Conservation (phyloP, 805 yeast genomes). For the Yamadazyma takamatsuzukensis region DNA sequence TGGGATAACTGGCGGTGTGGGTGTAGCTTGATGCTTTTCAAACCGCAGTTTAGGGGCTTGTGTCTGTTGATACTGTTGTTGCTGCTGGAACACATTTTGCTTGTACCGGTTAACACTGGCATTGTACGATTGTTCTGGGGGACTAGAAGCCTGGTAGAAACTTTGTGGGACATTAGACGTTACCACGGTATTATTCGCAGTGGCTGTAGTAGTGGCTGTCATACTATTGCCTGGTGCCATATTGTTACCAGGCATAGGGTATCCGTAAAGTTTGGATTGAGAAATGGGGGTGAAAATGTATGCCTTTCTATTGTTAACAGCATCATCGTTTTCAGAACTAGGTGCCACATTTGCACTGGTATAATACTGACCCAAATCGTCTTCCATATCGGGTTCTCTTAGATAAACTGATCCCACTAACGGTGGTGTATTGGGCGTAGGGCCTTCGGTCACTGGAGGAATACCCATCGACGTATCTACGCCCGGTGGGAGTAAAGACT, state of each 20-base stretch:
- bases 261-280: slow-evolving; percentile 28
- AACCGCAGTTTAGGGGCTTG: slow-evolving; percentile 3
- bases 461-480: slow-evolving; percentile 70
- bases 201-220: slow-evolving; percentile 1
- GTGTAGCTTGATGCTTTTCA: slow-evolving; percentile 1
- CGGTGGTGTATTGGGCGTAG: slow-evolving; percentile 85
- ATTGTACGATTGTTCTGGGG: slow-evolving; percentile 1
- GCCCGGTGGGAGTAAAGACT: slow-evolving; percentile 68
- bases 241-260: not conserved
- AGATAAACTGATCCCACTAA: slow-evolving; percentile 85
- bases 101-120: slow-evolving; percentile 6
- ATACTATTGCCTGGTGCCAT: not conserved
- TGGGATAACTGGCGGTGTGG: slow-evolving; percentile 4
- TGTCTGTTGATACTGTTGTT: slow-evolving; percentile 3
- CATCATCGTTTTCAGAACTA: slow-evolving; percentile 38
- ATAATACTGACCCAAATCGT: slow-evolving; percentile 74
- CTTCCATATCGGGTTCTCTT: slow-evolving; percentile 69
- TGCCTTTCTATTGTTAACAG: slow-evolving; percentile 32
- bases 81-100: slow-evolving; percentile 2
- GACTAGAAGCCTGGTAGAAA: not conserved
- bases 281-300: slow-evolving; percentile 43
- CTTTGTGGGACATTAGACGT: slow-evolving; percentile 2
- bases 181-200: slow-evolving; percentile 2
- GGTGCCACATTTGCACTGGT: slow-evolving; percentile 39
- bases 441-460: slow-evolving; percentile 80